A percentile compares a stretch with the other conserved stretches of the same genome.
Evolutionary conservation across 23 red algal genomes (phyloP).

Genomic region (Gracilaria caudata): DNA sequence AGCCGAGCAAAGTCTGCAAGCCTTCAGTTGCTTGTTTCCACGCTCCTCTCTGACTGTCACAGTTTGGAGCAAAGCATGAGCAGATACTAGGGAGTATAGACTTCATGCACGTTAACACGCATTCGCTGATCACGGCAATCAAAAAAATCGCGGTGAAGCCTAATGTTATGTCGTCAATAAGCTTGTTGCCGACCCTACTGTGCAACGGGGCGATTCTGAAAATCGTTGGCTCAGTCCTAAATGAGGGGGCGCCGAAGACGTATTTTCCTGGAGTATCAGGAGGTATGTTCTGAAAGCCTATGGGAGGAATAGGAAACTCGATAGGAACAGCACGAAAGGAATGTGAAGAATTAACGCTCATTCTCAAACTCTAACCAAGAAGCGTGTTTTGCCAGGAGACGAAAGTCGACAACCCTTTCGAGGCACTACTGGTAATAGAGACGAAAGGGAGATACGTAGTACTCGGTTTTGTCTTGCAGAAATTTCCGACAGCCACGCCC

Average conservation of each 20-base stretch:
- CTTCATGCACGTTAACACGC: conserved; percentile 2
- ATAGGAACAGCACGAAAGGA: neutral
- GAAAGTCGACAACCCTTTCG: neutral
- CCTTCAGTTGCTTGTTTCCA: neutral
- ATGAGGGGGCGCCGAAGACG: neutral
- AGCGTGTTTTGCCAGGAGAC: neutral
- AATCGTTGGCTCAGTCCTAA: neutral
- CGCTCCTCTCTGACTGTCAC: neutral
- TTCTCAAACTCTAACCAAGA: neutral
- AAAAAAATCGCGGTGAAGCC: conserved; percentile 37
- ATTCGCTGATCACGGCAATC: conserved; percentile 15
- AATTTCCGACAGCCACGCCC: neutral
- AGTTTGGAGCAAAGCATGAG: neutral
- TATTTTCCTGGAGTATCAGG: neutral
- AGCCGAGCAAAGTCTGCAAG: neutral
- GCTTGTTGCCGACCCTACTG: neutral
- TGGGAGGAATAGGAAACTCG: neutral
- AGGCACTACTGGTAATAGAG: neutral
- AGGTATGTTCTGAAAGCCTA: neutral
- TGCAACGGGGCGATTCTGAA: neutral
- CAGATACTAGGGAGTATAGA: neutral
- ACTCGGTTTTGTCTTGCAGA: neutral
- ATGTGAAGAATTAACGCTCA: neutral
- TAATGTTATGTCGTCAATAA: conserved; percentile 25
- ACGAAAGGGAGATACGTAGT: neutral